Conservation (phyloP, 768 basidiomycete species). For the Tylopilus balloui region DNA sequence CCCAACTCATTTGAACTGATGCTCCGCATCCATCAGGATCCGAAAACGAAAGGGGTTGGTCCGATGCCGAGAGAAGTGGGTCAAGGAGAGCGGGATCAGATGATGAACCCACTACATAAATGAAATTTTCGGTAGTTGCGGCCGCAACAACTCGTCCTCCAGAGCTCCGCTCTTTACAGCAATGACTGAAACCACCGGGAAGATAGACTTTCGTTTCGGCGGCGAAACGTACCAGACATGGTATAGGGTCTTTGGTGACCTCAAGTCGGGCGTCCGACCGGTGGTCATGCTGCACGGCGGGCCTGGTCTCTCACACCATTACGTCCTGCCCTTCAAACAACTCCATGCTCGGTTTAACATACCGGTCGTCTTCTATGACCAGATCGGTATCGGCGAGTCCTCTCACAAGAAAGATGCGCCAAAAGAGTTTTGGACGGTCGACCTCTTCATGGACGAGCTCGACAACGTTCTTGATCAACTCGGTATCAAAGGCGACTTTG, state of each 20-base stretch:
- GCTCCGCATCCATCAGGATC: neutral
- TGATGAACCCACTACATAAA: neutral
- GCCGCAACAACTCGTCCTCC: neutral
- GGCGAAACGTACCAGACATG: slow-evolving; percentile 36
- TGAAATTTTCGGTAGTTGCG: neutral
- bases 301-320: slow-evolving; percentile 37
- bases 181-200: slow-evolving; percentile 24
- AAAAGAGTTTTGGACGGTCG: slow-evolving; percentile 39
- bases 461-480: slow-evolving; percentile 43
- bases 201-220: slow-evolving; percentile 18
- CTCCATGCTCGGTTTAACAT: slow-evolving; percentile 29
- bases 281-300: slow-evolving; percentile 47
- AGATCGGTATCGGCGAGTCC: slow-evolving; percentile 44
- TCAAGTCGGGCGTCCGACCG: slow-evolving; percentile 31
- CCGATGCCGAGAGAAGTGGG: neutral
- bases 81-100: neutral
- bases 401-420: slow-evolving; percentile 34
- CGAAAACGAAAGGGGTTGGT: neutral
- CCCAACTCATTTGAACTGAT: neutral
- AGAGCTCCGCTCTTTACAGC: neutral
- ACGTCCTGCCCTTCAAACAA: slow-evolving; percentile 37
- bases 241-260: slow-evolving; percentile 42
- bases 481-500: slow-evolving; percentile 37
- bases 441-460: slow-evolving; percentile 53
- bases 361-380: slow-evolving; percentile 49